Conservation (phyloP, 352 stramenopile genomes). For the Phytopythium chamaehyphon region DNA sequence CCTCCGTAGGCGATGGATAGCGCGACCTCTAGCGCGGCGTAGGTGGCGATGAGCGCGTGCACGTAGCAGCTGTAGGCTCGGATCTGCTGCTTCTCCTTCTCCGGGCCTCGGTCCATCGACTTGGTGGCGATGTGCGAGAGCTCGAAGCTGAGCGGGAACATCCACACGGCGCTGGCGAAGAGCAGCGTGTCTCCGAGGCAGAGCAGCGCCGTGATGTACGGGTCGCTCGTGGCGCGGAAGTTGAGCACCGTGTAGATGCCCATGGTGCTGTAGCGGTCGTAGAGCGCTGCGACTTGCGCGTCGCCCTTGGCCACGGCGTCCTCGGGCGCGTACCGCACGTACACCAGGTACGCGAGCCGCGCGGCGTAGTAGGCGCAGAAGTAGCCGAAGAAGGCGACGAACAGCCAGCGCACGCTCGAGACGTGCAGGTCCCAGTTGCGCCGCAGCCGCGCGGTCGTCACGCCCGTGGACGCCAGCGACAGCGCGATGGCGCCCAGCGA, state of each 20-base stretch:
- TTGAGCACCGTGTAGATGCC: conserved; percentile 12
- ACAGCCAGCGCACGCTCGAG: conserved; percentile 10
- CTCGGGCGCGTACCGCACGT: background rate
- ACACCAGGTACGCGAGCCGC: conserved; percentile 9
- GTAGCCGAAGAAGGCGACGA: conserved; percentile 10
- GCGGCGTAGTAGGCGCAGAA: conserved; percentile 3
- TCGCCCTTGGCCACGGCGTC: background rate
- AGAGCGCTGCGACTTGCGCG: background rate
- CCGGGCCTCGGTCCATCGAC: conserved; percentile 11
- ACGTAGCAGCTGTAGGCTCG: conserved; percentile 6
- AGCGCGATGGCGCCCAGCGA: conserved; percentile 3
- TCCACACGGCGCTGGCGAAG: conserved; percentile 11
- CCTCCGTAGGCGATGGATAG: conserved; percentile 3
- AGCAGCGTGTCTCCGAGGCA: conserved; percentile 9
- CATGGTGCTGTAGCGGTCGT: conserved; percentile 9
- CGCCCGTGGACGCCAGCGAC: conserved; percentile 9
- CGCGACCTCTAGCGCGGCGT: background rate
- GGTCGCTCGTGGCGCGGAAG: conserved; percentile 6
- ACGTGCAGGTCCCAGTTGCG: conserved; percentile 16
- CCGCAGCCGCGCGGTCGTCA: conserved; percentile 14
- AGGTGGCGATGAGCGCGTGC: conserved; percentile 6
- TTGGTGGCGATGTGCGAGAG: conserved; percentile 9
- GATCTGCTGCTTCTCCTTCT: conserved; percentile 7
- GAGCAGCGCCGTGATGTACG: conserved; percentile 8
- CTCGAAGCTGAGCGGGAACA: conserved; percentile 23